phyloP scores from a whole-genome alignment of 106 monocot genomes.

The Triglochin maritima region DNA sequence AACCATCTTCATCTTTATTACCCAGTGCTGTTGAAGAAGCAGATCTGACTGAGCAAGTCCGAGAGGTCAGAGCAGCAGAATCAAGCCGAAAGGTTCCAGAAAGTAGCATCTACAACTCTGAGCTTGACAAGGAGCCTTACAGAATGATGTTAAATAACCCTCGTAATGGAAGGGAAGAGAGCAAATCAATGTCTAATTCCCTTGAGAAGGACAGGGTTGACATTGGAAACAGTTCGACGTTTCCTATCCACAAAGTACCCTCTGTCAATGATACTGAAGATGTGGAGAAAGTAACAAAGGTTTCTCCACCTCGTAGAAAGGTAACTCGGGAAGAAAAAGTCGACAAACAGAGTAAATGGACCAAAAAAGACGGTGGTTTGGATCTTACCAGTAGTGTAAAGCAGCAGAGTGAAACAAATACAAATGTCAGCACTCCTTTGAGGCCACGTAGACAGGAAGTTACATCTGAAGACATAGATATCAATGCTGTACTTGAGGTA shows the following conservation, averaged over 20 bases:
- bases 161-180: slow-evolving; percentile 46
- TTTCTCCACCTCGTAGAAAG: slow-evolving; percentile 77
- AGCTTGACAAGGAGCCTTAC: slow-evolving; percentile 25
- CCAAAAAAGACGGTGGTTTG: slow-evolving; percentile 34
- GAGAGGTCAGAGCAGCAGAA: slow-evolving; percentile 34
- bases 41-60: slow-evolving; percentile 23
- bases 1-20: slow-evolving; percentile 32
- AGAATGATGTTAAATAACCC: slow-evolving; percentile 23
- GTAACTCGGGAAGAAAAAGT: slow-evolving; percentile 42
- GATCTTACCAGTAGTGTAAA: slow-evolving; percentile 26
- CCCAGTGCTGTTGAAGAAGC: slow-evolving; percentile 28
- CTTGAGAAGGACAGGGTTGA: slow-evolving; percentile 26
- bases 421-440: slow-evolving; percentile 2
- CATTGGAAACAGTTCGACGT: slow-evolving; percentile 13
- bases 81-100: slow-evolving; percentile 21
- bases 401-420: slow-evolving; percentile 21
- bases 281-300: slow-evolving; percentile 62
- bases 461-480: slow-evolving; percentile 30
- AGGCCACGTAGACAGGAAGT: slow-evolving; percentile 23
- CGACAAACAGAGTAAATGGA: slow-evolving; percentile 44
- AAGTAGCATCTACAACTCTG: slow-evolving; percentile 24
- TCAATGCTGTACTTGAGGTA: slow-evolving; percentile 61
- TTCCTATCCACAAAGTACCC: slow-evolving; percentile 19
- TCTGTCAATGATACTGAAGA: slow-evolving; percentile 33
- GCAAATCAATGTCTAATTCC: slow-evolving; percentile 10